Conservation (phyloP, 305 asterid genomes). For the Rubia balearica region DNA sequence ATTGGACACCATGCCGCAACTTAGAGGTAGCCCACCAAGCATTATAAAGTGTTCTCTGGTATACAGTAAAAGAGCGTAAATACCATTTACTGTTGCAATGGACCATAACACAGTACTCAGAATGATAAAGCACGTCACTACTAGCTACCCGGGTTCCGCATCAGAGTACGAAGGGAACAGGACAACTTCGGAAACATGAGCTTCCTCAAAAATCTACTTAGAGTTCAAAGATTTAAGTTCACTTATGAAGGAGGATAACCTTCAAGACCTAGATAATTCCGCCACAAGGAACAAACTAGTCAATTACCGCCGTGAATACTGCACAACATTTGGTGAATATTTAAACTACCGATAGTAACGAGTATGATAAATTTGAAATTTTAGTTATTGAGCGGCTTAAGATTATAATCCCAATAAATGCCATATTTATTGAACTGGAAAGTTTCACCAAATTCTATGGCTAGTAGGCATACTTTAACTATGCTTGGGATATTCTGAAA, state of each 20-base stretch:
- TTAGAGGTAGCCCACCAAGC: conserved; percentile 63
- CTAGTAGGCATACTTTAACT: neutral
- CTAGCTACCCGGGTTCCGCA: neutral
- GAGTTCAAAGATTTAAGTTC: neutral
- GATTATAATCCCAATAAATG: neutral
- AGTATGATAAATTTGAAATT: neutral
- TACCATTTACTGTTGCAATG: neutral
- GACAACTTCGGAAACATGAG: neutral
- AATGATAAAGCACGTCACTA: neutral
- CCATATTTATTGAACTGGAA: neutral
- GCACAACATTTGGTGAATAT: neutral
- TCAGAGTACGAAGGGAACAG: neutral
- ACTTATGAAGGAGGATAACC: neutral
- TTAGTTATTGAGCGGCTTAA: neutral
- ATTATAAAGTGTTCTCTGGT: conserved; percentile 65
- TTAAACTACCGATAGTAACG: neutral
- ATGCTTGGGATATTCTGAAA: neutral
- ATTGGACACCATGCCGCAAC: conserved; percentile 51
- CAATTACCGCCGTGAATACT: neutral
- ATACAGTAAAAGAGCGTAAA: conserved; percentile 8
- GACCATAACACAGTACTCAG: neutral
- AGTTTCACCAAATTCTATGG: neutral
- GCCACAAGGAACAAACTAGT: neutral
- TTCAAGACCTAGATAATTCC: neutral
- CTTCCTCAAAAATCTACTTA: neutral